Evolutionary conservation across 345 rosid species (phyloP).

Genomic region (Brassica cretica): DNA sequence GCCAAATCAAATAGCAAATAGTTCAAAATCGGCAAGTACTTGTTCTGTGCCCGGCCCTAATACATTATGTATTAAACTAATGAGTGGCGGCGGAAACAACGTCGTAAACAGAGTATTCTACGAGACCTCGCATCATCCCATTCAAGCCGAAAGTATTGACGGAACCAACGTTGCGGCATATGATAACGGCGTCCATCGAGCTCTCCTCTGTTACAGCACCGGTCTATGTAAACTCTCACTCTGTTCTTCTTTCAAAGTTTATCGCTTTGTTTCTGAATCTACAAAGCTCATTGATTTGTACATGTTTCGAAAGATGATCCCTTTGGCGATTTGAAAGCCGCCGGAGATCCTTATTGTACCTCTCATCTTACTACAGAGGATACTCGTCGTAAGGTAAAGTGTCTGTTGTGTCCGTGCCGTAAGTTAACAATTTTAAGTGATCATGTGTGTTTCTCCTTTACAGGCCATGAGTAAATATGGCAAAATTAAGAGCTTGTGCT

Average conservation of each 20-base stretch:
- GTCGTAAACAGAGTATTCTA: conserved; percentile 71
- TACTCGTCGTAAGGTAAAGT: conserved; percentile 59
- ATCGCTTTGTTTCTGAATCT: neutral
- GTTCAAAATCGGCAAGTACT: too few relatives aligned
- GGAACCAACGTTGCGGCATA: conserved; percentile 82
- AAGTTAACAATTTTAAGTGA: neutral
- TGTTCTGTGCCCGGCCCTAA: too few relatives aligned
- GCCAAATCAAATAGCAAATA: too few relatives aligned
- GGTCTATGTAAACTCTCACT: conserved; percentile 60
- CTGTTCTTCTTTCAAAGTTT: neutral
- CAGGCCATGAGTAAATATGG: conserved; percentile 92
- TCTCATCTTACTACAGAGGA: conserved; percentile 72
- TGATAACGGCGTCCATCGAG: conserved; percentile 76
- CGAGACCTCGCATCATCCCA: conserved; percentile 78
- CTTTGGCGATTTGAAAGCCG: conserved; percentile 65
- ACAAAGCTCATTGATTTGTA: neutral
- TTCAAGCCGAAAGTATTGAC: conserved; percentile 92
- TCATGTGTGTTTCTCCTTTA: neutral
- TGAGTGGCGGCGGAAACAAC: conserved; percentile 40
- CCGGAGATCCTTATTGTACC: conserved; percentile 79
- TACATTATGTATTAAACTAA: neutral
- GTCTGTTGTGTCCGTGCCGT: neutral
- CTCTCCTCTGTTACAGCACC: conserved; percentile 79
- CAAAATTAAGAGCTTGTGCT: conserved; percentile 59
- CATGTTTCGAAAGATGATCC: conserved; percentile 66